phyloP scores from a whole-genome alignment of 2,329 filamentous ascomycete genomes.

The Cladosporium sp. region DNA sequence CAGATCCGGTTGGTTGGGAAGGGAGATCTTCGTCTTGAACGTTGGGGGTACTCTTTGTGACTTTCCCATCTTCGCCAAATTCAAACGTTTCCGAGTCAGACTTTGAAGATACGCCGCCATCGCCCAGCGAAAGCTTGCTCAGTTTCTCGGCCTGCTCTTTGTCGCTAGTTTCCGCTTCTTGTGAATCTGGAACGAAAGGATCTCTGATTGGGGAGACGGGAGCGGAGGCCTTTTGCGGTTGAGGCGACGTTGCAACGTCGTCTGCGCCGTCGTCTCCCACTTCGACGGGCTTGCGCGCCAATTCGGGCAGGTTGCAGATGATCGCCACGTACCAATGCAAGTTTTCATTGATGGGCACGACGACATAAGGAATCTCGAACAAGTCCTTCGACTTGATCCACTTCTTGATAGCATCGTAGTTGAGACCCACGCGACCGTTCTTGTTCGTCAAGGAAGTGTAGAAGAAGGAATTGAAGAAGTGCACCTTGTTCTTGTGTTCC shows the following conservation, averaged over 20 bases:
- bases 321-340: slow-evolving; percentile 91
- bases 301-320: slow-evolving; percentile 76
- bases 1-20: background rate
- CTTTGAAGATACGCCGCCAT: background rate
- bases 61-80: slow-evolving; percentile 16
- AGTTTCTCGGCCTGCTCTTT: slow-evolving; percentile 1
- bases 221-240: slow-evolving; percentile 13
- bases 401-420: slow-evolving; percentile 76
- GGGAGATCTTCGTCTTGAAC: background rate
- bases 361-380: slow-evolving; percentile 78
- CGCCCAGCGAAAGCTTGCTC: slow-evolving; percentile 1
- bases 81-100: background rate
- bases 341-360: slow-evolving; percentile 86
- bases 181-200: slow-evolving; percentile 13
- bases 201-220: slow-evolving; percentile 2
- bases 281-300: slow-evolving; percentile 37
- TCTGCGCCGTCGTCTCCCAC: slow-evolving; percentile 14
- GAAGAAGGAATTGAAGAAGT: slow-evolving; percentile 93
- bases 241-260: slow-evolving; percentile 2
- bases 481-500: slow-evolving; percentile 54
- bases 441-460: slow-evolving; percentile 65
- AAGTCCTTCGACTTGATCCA: slow-evolving; percentile 88
- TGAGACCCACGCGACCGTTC: slow-evolving; percentile 56
- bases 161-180: background rate
- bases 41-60: background rate